phyloP scores from a whole-genome alignment of 306 rosid genomes.

The Ceratonia siliqua region DNA sequence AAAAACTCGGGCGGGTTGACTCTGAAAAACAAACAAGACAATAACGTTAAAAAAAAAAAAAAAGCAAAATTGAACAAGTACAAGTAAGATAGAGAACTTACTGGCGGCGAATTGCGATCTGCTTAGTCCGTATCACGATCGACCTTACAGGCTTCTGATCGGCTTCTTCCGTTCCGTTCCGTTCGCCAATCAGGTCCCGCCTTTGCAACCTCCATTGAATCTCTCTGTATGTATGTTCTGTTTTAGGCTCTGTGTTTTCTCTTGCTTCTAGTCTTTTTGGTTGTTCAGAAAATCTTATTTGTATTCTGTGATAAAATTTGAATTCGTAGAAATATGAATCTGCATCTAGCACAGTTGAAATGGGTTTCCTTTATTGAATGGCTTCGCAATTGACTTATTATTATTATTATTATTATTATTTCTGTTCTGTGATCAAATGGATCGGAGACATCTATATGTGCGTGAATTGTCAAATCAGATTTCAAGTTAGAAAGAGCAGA shows the following conservation, averaged over 20 bases:
- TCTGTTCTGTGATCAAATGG: background rate
- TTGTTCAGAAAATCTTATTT: background rate
- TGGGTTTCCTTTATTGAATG: background rate
- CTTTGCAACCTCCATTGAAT: background rate
- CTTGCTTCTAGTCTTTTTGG: background rate
- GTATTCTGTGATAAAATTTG: background rate
- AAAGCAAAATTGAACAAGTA: no score
- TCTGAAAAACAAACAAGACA: no score
- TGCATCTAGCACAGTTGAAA: conserved; percentile 6
- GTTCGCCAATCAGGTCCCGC: background rate
- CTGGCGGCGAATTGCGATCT: background rate
- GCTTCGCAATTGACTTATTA: background rate
- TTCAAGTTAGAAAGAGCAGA: conserved; percentile 16
- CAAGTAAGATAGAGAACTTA: background rate
- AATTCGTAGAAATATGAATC: background rate
- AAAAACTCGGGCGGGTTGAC: no score
- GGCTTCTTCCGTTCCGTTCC: background rate
- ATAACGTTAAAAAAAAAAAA: no score
- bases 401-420: background rate
- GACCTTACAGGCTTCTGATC: background rate
- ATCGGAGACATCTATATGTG: background rate
- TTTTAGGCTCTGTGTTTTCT: background rate
- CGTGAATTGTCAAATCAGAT: conserved; percentile 24
- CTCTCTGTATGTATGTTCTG: background rate
- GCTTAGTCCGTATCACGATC: background rate